Percentiles rank a stretch among this genome's conserved stretches.
Evolutionary conservation across 495 filamentous ascomycete genomes (phyloP).

Genomic region (Sabuloglossum arenarium): DNA sequence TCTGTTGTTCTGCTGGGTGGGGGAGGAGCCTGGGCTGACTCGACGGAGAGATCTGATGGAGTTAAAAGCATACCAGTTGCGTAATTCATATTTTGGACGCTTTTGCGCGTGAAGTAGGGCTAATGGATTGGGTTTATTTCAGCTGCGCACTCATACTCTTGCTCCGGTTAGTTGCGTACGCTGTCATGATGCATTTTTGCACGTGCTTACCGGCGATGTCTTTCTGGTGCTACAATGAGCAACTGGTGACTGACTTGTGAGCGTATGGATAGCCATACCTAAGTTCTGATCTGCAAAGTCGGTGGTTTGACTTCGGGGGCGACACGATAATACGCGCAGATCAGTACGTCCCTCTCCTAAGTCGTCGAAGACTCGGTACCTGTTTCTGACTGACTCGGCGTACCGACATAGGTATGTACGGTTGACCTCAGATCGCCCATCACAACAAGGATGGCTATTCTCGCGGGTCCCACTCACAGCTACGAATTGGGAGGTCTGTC

Average conservation of each 20-base stretch:
- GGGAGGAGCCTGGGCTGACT: slow-evolving; percentile 21
- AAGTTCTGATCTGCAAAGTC: slow-evolving; percentile 93
- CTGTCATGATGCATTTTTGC: not conserved
- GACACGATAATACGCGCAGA: slow-evolving; percentile 87
- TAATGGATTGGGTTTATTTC: slow-evolving; percentile 11
- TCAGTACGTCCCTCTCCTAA: slow-evolving; percentile 32
- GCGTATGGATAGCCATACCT: slow-evolving; percentile 56
- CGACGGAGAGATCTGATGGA: slow-evolving; percentile 11
- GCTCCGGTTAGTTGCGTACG: slow-evolving; percentile 19
- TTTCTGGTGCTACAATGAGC: not conserved
- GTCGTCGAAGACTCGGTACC: not conserved
- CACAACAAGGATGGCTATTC: slow-evolving; percentile 82
- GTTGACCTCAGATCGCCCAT: slow-evolving; percentile 73
- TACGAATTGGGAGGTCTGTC: slow-evolving; percentile 83
- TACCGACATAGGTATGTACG: slow-evolving; percentile 52
- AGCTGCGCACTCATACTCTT: slow-evolving; percentile 65
- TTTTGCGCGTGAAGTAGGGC: not conserved
- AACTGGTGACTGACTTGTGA: not conserved
- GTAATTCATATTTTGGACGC: not conserved
- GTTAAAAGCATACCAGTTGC: slow-evolving; percentile 34
- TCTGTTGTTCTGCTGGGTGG: slow-evolving; percentile 1
- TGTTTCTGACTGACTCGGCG: not conserved
- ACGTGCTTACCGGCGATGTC: not conserved
- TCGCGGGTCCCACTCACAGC: slow-evolving; percentile 86
- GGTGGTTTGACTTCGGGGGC: slow-evolving; percentile 98